Base-by-base conservation (phyloP, 495 filamentous ascomycete species). In the Baudoinia panamericana region DNA sequence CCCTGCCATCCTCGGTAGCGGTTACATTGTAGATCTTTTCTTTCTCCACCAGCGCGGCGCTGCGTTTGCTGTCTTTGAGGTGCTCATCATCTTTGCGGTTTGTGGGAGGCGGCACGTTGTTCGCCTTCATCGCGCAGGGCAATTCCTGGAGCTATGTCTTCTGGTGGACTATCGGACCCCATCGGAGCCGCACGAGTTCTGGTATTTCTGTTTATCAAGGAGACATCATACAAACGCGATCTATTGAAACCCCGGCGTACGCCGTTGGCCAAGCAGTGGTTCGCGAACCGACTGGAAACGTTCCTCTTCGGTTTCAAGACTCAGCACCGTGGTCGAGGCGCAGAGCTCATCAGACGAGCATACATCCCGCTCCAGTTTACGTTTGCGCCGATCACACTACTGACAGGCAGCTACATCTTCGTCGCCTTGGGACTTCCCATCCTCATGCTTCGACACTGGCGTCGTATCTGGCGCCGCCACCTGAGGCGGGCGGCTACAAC, bases 111-210 rank as follows among this genome's bases (percentile, higher is more conserved):
- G 16, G 16, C 2, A 47, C 44, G 23, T 15, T 47, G 6, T 12
- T 18, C 20, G 39, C 39, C 39, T 47, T 47, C 39, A 43, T 47
- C 28, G 25, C 24, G 9, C 8, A 17, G n/a, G 17, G 30, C 8
- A 13, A 15, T 4, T 17, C 44, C 1, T 47, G 44, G 44, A 40
- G n/a, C 13, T 18, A 26, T 4, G 12, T 13, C 19, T 47, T 47
- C 52, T 73, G 70, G 68, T 72, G 68, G 68, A 64, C 62, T n/a
- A 0, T 54, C 70, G 1, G 64, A 56, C 7, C 40, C 65, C 0
- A 43, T 64, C 1, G 65, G 60, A 2, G 53, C 62, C 17, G 54
- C 64, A 5, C 55, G 64, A 13, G 52, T 69, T 15, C 50, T 62
- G n/a, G 56, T 65, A 7, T 63, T 71, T 24, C 29, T 57, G 21